Evolutionary conservation across 495 filamentous ascomycete genomes (phyloP), one percentile per base, ranked within the genome.

Genomic region (Aspergillus baeticus): DNA sequence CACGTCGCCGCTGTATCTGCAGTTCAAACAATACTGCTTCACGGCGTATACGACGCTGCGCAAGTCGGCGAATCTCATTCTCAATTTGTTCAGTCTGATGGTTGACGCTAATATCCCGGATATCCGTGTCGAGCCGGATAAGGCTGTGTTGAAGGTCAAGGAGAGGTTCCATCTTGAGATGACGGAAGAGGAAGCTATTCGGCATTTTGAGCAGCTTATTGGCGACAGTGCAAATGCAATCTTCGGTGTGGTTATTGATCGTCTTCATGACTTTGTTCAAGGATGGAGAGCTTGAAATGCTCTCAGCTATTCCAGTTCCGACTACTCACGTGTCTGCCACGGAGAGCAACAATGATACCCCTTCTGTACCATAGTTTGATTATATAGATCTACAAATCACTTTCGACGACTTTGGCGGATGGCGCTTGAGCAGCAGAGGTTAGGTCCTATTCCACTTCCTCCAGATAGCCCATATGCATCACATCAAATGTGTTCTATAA

Each of bases 1-100:
- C 5, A 78, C 79, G 23, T 89, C 87, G 22, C 82, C 87, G 15
- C 84, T 96, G 44, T 98, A 96, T 66, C 71, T 84, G 13, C 82
- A 88, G 41, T 99, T 98, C 72, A 91, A 92, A 65, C 87, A 91
- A 62, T 95, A 97, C 71, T 96, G 92, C 70, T 97, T 95, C 69
- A 93, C 95, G 0, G 91, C 94, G 1, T 99, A 93, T 69, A 90
- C 89, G 14, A 90, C 94, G 17, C 76, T 99, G 26, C 84, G 94
- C 38, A 96, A 98, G 66, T 88, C 84, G 2, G 85, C 85, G 17
- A 95, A 93, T 59, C 70, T 99, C 52, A 95, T 99, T n/a, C 74
- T 99, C 15, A 99, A 98, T 63, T 67, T 99, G 35, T 98, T 99
- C 69, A 91, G 88, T 62, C 73, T 99, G 55, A 99, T 99, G 94